Evolutionary conservation across 306 rosid genomes (phyloP).

Genomic region (Gleditsia sinensis): DNA sequence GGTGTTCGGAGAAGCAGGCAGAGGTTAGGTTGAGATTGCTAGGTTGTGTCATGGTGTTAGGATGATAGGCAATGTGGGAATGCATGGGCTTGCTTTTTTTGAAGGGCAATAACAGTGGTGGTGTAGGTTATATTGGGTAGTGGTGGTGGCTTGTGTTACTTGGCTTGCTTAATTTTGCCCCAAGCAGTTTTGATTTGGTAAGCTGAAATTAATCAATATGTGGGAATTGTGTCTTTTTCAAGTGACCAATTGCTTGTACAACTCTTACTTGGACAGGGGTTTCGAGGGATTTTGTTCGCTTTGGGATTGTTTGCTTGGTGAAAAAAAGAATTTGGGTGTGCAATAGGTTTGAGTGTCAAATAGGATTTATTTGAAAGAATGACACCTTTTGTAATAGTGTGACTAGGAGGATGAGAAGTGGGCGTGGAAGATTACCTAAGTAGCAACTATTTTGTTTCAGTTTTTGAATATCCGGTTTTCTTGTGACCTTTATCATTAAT

Average conservation of each 20-base stretch:
- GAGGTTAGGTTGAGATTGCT: conserved; percentile 38
- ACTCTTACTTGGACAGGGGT: background rate
- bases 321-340: background rate
- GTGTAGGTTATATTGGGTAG: conserved; percentile 34
- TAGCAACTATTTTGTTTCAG: conserved; percentile 31
- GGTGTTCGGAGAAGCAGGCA: background rate
- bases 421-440: conserved; percentile 61
- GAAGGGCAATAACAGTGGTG: background rate
- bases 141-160: conserved; percentile 39
- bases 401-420: conserved; percentile 40
- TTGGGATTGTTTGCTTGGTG: background rate
- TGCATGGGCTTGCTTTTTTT: conserved; percentile 34
- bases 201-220: conserved; percentile 55
- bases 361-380: background rate
- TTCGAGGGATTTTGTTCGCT: background rate
- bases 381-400: background rate
- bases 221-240: background rate
- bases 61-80: conserved; percentile 37
- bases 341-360: conserved; percentile 13
- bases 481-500: background rate
- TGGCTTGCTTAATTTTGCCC: conserved; percentile 57
- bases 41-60: conserved; percentile 41
- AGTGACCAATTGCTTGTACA: background rate
- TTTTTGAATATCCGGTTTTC: conserved; percentile 29
- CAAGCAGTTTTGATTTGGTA: conserved; percentile 68